Base-by-base conservation (phyloP, 768 basidiomycete genomes). In the Podaxis sp. region DNA sequence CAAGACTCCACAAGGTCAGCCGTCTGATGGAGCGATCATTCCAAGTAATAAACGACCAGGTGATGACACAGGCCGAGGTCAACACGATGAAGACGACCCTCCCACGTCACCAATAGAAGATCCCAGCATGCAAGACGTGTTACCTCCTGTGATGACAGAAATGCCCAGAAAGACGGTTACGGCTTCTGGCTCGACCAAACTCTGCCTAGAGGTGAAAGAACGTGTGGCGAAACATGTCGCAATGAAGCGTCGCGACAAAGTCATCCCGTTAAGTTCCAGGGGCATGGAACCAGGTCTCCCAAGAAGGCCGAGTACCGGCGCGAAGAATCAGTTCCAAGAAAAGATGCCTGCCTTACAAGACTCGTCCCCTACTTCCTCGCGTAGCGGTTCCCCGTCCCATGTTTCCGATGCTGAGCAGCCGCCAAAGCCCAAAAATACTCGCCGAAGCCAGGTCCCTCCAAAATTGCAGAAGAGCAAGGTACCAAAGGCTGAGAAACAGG, bases 71-170 rank as follows among this genome's bases (percentile, higher is more conserved):
- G 59, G 55, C 49, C 19, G 40, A 62, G 50, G 25, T 59, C 41
- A 33, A 33, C 24, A 57, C 43, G 51, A 58, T 49, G 29, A 43
- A 17, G 51, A 56, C 29, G 67, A 67, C 46, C 67, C 68, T 37
- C 70, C 70, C 19, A 74, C 72, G 11, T 77, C 76, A 5, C 73
- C 75, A 4, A 75, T 78, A 55, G 75, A 77, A 65, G 75, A 76
- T 36, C 57, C 66, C 8, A 73, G 71, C 62, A 62, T 25, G 8
- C 61, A 56, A 17, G 46, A 56, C 25, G 11, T 63, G 37, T 15
- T 63, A n/a, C 17, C 38, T 38, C n/a, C 61, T 17, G 24, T 40
- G 33, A 19, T 58, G 3, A 47, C 57, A 47, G 52, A 62, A 36
- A 57, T 53, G 22, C 63, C 57, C 33, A 66, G 59, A 38, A 63